phyloP scores from a whole-genome alignment of 140 eudicot species.

The Flaveria floridana region DNA sequence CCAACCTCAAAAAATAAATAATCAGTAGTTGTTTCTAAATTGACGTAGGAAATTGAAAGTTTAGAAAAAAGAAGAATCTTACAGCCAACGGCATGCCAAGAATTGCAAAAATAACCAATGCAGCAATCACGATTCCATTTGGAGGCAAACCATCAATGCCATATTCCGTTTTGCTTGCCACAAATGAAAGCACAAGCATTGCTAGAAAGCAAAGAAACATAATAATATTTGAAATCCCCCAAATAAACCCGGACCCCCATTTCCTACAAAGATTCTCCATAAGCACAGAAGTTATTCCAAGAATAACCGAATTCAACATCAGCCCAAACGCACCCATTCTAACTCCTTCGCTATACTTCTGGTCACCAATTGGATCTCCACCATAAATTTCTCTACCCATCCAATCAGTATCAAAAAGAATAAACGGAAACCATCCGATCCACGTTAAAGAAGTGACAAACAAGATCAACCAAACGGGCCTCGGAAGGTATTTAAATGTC shows the following conservation, averaged over 20 bases:
- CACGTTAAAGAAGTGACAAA: slow-evolving; percentile 72
- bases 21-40: slow-evolving; percentile 1
- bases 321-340: slow-evolving; percentile 94
- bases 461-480: slow-evolving; percentile 74
- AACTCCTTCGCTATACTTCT: slow-evolving; percentile 68
- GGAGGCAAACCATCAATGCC: slow-evolving; percentile 57
- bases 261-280: slow-evolving; percentile 91
- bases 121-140: slow-evolving; percentile 68
- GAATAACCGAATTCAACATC: slow-evolving; percentile 83
- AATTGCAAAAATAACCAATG: slow-evolving; percentile 61
- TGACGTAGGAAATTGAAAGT: neutral
- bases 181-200: slow-evolving; percentile 68
- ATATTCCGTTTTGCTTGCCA: slow-evolving; percentile 45
- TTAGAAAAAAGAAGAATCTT: slow-evolving; percentile 41
- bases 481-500: slow-evolving; percentile 67
- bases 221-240: slow-evolving; percentile 85
- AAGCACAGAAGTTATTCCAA: slow-evolving; percentile 76
- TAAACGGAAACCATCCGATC: slow-evolving; percentile 98
- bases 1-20: neutral
- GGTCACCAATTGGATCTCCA: slow-evolving; percentile 77
- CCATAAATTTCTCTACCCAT: slow-evolving; percentile 95
- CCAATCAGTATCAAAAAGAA: slow-evolving; percentile 96
- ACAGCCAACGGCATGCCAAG: slow-evolving; percentile 97
- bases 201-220: slow-evolving; percentile 84
- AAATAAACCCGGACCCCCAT: slow-evolving; percentile 85